phyloP scores from a whole-genome alignment of 208 protist genomes.

The Strigomonas galati region DNA sequence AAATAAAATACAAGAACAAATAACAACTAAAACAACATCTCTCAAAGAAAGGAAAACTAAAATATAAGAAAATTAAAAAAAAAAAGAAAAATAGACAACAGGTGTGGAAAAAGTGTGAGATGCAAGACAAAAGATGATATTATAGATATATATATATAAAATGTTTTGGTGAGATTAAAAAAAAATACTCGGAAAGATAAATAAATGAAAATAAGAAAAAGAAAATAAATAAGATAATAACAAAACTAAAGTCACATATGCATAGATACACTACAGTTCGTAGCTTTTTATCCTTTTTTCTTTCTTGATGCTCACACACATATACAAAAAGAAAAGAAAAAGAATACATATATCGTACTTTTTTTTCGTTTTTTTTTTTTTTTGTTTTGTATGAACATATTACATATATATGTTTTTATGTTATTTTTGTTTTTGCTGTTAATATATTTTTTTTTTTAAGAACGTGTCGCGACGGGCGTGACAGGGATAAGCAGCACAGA shows the following conservation, averaged over 20 bases:
- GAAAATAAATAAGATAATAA: background rate
- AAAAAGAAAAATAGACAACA: background rate
- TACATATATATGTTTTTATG: background rate
- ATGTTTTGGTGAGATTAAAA: too few species aligned
- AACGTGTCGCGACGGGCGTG: conserved; percentile 2
- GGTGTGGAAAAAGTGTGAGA: background rate
- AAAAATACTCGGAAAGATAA: background rate
- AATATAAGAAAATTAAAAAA: background rate
- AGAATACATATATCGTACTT: background rate
- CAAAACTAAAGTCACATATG: background rate
- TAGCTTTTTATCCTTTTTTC: conserved; percentile 1
- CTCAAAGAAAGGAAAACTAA: background rate
- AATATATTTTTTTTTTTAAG: conserved; percentile 16
- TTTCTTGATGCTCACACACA: background rate
- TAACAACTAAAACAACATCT: background rate
- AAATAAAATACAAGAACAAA: background rate
- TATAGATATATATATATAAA: background rate
- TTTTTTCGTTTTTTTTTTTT: background rate
- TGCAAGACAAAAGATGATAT: too few species aligned
- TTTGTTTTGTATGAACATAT: background rate
- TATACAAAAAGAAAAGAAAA: too few species aligned
- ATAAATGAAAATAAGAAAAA: conserved; percentile 1
- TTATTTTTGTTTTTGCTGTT: conserved; percentile 3
- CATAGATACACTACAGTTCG: background rate
- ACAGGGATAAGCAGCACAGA: conserved; percentile 15